A percentile compares a stretch with the other conserved stretches of the same genome.
Evolutionary conservation across 78 protist species (phyloP).

Genomic region (Dictyostelium firmibasis): DNA sequence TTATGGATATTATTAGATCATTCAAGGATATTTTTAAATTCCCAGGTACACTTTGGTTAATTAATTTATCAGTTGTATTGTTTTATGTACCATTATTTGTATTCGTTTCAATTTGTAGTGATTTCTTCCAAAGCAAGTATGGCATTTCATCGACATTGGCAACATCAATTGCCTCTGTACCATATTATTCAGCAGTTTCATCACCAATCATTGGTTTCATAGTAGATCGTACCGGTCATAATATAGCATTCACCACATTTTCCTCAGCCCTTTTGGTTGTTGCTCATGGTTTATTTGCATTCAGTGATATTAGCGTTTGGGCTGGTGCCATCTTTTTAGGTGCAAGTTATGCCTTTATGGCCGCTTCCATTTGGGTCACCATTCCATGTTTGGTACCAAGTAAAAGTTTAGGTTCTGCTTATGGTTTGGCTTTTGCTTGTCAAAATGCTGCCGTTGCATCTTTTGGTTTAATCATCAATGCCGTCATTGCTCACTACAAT

Average conservation of each 20-base stretch:
- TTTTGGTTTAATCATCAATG: conserved; percentile 12
- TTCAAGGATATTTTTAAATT: conserved; percentile 43
- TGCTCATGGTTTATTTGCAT: conserved; percentile 30
- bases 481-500: conserved; percentile 14
- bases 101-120: conserved; percentile 29
- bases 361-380: conserved; percentile 67
- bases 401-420: conserved; percentile 62
- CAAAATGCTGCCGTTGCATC: conserved; percentile 72
- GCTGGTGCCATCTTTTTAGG: conserved; percentile 62
- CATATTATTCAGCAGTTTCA: conserved; percentile 67
- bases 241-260: conserved; percentile 7
- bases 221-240: conserved; percentile 50
- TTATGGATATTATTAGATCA: conserved; percentile 11
- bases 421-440: conserved; percentile 76
- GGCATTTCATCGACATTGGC: background rate
- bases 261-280: background rate
- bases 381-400: conserved; percentile 60
- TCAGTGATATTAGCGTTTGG: conserved; percentile 17
- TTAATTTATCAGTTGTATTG: conserved; percentile 37
- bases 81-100: conserved; percentile 83
- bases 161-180: background rate
- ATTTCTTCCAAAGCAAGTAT: conserved; percentile 2
- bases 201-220: conserved; percentile 75
- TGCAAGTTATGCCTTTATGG: conserved; percentile 58
- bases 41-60: conserved; percentile 75